phyloP scores from a whole-genome alignment of 805 yeast genomes.

The Cyberlindnera bimundalis region DNA sequence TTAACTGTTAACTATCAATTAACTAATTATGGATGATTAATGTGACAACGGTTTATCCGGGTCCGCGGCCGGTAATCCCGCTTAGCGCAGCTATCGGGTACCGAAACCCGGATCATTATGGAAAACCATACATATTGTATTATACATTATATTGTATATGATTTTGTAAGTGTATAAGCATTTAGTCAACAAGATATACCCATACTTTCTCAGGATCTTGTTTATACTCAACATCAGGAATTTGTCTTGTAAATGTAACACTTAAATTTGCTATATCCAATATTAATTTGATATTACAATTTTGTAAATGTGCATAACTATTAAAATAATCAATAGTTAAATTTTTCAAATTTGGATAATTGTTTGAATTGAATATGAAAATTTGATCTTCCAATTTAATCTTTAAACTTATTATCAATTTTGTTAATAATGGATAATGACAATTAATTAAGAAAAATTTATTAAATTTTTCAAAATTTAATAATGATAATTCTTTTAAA shows the following conservation, averaged over 20 bases:
- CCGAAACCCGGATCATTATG: too few relatives aligned
- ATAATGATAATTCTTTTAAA: constrained; percentile 6
- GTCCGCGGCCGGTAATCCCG: too few relatives aligned
- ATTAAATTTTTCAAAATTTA: constrained; percentile 18
- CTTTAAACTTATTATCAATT: constrained; percentile 2
- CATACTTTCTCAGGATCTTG: constrained; percentile 9
- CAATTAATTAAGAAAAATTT: constrained; percentile 3
- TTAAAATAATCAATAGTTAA: constrained; percentile 18
- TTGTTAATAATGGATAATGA: too few relatives aligned
- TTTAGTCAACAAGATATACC: constrained; percentile 10
- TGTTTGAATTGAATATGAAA: constrained; percentile 5
- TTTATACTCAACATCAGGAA: constrained; percentile 12
- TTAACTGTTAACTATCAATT: too few relatives aligned
- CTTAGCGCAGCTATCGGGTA: too few relatives aligned
- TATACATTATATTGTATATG: too few relatives aligned
- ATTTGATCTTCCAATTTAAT: constrained; percentile 10
- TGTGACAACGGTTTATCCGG: constrained; percentile 2
- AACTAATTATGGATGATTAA: too few relatives aligned
- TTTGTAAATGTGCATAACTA: constrained; percentile 20
- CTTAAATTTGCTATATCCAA: constrained; percentile 12
- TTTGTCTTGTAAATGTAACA: constrained; percentile 13
- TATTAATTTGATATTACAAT: constrained; percentile 16
- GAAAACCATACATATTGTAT: too few relatives aligned
- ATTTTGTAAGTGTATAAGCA: too few relatives aligned
- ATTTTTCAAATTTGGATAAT: constrained; percentile 15